Base-by-base conservation (phyloP, 805 yeast species). In the Cyberlindnera petersonii region DNA sequence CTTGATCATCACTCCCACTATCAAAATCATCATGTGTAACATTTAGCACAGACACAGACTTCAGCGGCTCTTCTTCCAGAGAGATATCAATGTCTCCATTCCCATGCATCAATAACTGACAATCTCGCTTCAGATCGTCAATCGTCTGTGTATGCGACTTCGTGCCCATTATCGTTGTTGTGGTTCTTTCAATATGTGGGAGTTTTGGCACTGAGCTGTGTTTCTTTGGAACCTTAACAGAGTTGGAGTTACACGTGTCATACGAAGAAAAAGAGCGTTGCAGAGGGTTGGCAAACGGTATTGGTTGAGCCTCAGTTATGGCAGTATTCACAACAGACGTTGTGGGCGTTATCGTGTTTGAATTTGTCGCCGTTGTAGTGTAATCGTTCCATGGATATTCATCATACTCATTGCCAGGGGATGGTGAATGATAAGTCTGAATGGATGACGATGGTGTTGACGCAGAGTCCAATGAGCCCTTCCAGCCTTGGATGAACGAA, bases 341-440 rank as follows among this genome's bases (percentile, higher is more conserved):
- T n/a, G n/a, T n/a, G n/a, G n/a, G n/a, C n/a, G n/a, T n/a, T n/a
- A n/a, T n/a, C n/a, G n/a, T n/a, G n/a, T n/a, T 32, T 16, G 28
- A 20, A 23, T 16, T 11, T 19, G 43, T 13, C 4, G 40, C 17
- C 6, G 15, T 31, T 20, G 36, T 16, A 19, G 36, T 14, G 23
- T 21, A 9, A n/a, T 32, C 35, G 9, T 26, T 37, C 70, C 70
- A 66, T n/a, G 71, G 71, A 33, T 59, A 66, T 31, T 66, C 71
- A 5, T 65, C 69, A 43, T 62, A 63, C 39, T 65, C 69, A 23
- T 47, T 47, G 10, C 55, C 42, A 2, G 70, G 69, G 0, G 71
- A 63, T 3, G 68, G 66, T 2, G 68, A 54, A 13, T 27, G 31
- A 4, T 52, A 40, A n/a, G 46, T 31, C 5, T 24, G 22, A 8